Percentiles rank a stretch among this genome's conserved stretches.
Evolutionary conservation across 1,284 basidiomycete genomes (phyloP).

Genomic region (Xerocomus nothofagi): DNA sequence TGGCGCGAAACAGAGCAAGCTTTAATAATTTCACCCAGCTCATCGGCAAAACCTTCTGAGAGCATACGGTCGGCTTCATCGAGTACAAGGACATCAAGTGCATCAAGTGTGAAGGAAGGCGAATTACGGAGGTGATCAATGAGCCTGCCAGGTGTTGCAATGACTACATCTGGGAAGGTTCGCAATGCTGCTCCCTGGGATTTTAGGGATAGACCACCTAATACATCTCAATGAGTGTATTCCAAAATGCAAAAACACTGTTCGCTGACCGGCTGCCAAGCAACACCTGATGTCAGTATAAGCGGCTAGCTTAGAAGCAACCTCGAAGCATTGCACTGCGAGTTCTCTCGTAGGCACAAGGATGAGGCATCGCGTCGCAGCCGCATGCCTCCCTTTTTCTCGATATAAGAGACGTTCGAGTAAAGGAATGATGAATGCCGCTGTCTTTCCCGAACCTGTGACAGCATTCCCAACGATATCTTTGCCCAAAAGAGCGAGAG

Average conservation of each 20-base stretch:
- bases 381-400: constrained; percentile 80
- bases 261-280: constrained; percentile 73
- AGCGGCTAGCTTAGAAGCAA: constrained; percentile 80
- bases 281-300: constrained; percentile 90
- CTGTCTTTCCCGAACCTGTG: constrained; percentile 96
- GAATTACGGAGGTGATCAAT: constrained; percentile 98
- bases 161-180: constrained; percentile 86
- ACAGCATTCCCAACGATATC: constrained; percentile 95
- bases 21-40: constrained; percentile 90
- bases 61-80: constrained; percentile 99
- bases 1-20: constrained; percentile 88
- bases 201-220: constrained; percentile 90
- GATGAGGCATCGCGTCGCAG: constrained; percentile 91
- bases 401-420: constrained; percentile 89
- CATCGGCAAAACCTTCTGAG: constrained; percentile 96
- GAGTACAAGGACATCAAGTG: constrained; percentile 90
- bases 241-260: constrained; percentile 8
- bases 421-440: constrained; percentile 93
- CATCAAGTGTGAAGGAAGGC: constrained; percentile 89
- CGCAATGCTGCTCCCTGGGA: constrained; percentile 86
- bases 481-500: constrained; percentile 89
- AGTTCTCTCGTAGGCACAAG: constrained; percentile 93
- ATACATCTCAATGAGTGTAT: constrained; percentile 11
- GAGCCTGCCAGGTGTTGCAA: constrained; percentile 94
- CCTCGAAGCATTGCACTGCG: constrained; percentile 92